Percentiles rank a stretch among this genome's conserved stretches.
Conservation (phyloP, 768 basidiomycete species). For the Suillus bovinus region DNA sequence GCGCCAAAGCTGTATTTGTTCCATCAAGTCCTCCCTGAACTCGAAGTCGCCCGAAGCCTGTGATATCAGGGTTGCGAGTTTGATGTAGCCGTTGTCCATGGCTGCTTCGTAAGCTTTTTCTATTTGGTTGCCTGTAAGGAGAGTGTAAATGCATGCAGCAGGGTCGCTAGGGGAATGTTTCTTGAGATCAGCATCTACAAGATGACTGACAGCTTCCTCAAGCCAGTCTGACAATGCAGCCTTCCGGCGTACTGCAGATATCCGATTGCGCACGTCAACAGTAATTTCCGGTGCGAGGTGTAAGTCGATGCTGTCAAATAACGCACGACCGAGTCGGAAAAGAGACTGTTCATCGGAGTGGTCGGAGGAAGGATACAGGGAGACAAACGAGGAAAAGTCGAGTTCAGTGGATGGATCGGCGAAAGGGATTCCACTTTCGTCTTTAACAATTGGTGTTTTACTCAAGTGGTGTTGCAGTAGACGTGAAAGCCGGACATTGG, state of each 20-base stretch:
- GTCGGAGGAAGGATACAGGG: conserved; percentile 71
- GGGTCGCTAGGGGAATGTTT: conserved; percentile 44
- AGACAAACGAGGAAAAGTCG: conserved; percentile 75
- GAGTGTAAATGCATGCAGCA: conserved; percentile 64
- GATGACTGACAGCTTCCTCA: conserved; percentile 63
- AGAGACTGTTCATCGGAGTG: conserved; percentile 72
- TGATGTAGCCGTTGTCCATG: conserved; percentile 72
- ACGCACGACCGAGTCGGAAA: conserved; percentile 84
- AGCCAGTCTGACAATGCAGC: conserved; percentile 85
- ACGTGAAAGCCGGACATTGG: conserved; percentile 49
- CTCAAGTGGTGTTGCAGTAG: conserved; percentile 77
- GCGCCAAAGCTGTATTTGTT: conserved; percentile 84
- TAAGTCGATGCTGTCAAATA: conserved; percentile 85
- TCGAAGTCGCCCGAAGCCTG: conserved; percentile 80
- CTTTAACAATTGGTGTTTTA: conserved; percentile 67
- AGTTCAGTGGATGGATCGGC: conserved; percentile 64
- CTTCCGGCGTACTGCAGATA: conserved; percentile 69
- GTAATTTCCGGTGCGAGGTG: conserved; percentile 52
- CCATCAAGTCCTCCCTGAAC: conserved; percentile 69
- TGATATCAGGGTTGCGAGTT: conserved; percentile 85
- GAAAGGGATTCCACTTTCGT: conserved; percentile 70
- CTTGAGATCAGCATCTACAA: conserved; percentile 72
- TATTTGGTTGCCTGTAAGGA: conserved; percentile 88
- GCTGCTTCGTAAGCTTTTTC: conserved; percentile 77
- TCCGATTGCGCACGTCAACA: conserved; percentile 61